Evolutionary conservation across 2,329 filamentous ascomycete genomes (phyloP), one percentile per base, ranked within the genome.

Genomic region (Colletotrichum melonis): DNA sequence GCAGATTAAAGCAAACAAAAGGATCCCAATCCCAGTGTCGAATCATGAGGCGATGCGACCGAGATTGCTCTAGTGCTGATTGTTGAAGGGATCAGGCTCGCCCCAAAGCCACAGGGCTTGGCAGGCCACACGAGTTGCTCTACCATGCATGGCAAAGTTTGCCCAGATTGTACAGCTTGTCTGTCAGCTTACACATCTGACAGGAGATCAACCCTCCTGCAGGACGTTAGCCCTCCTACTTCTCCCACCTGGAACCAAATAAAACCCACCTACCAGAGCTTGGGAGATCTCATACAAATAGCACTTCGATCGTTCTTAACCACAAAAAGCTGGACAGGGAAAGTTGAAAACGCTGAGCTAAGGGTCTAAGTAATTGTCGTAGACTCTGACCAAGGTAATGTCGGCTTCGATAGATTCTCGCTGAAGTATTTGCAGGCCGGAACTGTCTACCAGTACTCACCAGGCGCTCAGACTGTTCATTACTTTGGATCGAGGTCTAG

Each of bases 131-230:
- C 19, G 14, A 22, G 12, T 2, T 30, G 6, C 32, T 62, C 12
- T 19, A 16, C 26, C 12, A 24, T 19, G 5, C 32, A 35, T 28
- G 26, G n/a, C 22, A n/a, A 7, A 7, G 8, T 38, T 12, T 24
- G 12, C 9, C 54, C 8, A 8, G 14, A 28, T 24, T 46, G 28
- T 32, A 9, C 14, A 4, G 42, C 12, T 8, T 66, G 68, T 67
- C 68, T 58, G 68, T 67, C 68, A 71, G 63, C 68, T 71, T 67
- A 67, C 60, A 54, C n/a, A 5, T 26, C 60, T 19, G 28, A 54
- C 42, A 49, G 42, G 42, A 49, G 19, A 49, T 49, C 19, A 22
- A 22, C 19, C 42, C 42, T 49, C 19, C 19, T 22, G 7, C 42
- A 22, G 42, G 42, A 49, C 19, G 19, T 49, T 49, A n/a, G 42